Percentiles rank a stretch among this genome's conserved stretches.
These are phyloP conservation scores for Citrullus mucosospermus DNA, from an alignment of 306 rosid genomes.

Conservation along the genomic window DNA sequence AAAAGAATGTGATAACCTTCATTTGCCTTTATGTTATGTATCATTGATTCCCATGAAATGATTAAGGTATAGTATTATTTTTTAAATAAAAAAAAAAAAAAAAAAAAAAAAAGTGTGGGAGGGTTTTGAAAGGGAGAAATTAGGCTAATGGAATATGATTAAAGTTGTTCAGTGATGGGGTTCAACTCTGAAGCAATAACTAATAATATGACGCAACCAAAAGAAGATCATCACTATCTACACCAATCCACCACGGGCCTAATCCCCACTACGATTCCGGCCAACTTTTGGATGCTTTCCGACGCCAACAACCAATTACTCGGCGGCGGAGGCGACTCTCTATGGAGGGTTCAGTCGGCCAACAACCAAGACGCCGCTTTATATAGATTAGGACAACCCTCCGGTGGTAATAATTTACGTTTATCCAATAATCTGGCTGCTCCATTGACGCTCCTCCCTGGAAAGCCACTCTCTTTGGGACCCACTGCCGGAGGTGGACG, in stretches of 20 bases:
- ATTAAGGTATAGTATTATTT: no score
- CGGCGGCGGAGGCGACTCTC: neutral
- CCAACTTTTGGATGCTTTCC: slow-evolving; percentile 8
- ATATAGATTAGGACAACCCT: neutral
- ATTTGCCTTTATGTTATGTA: no score
- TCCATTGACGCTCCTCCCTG: slow-evolving; percentile 5
- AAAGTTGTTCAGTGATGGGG: neutral
- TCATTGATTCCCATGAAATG: no score
- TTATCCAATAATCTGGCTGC: neutral
- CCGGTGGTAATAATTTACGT: neutral
- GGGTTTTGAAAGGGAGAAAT: no score
- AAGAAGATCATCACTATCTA: neutral
- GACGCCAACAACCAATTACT: neutral
- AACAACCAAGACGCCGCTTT: neutral
- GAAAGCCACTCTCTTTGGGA: neutral
- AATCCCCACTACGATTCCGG: neutral
- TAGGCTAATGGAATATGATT: neutral
- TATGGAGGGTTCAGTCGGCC: neutral
- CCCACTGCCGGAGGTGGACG: neutral
- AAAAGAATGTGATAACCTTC: no score
- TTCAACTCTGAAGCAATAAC: neutral
- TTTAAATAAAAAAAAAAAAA: no score
- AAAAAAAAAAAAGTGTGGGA: neutral
- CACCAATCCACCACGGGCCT: neutral
- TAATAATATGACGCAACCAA: slow-evolving; percentile 2